These are phyloP conservation scores for Blastocystis sp. DNA, from an alignment of 352 stramenopile species.

Conservation along the genomic window DNA sequence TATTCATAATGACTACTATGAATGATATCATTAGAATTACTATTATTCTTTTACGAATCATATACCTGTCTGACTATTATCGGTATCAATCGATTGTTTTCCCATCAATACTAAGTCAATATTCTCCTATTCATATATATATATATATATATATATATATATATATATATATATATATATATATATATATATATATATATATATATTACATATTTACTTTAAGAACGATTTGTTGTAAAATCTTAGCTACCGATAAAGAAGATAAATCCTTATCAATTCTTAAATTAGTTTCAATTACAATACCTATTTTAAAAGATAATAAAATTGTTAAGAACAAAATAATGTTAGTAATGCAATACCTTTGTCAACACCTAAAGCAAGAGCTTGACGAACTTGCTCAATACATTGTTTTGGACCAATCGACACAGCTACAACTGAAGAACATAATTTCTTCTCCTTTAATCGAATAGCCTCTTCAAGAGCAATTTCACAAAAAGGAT, in stretches of 20 bases:
- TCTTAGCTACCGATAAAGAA: constrained; percentile 81
- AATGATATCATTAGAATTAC: no score
- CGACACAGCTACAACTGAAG: constrained; percentile 73
- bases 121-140: constrained; percentile 63
- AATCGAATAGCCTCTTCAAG: constrained; percentile 88
- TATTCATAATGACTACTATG: no score
- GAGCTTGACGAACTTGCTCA: constrained; percentile 77
- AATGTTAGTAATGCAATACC: no score
- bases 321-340: neutral
- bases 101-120: constrained; percentile 78
- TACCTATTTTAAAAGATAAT: constrained; percentile 50
- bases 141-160: no score
- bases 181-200: no score
- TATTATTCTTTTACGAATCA: no score
- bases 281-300: constrained; percentile 84
- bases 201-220: no score
- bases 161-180: no score
- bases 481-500: constrained; percentile 96
- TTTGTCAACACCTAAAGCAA: constrained; percentile 59
- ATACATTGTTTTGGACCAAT: constrained; percentile 85
- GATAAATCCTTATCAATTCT: constrained; percentile 87
- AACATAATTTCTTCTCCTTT: constrained; percentile 84
- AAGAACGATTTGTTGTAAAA: constrained; percentile 58
- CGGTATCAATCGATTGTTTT: constrained; percentile 77
- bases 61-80: constrained; percentile 51